phyloP scores from a whole-genome alignment of 1,284 basidiomycete genomes.

The Boletus sp. region DNA sequence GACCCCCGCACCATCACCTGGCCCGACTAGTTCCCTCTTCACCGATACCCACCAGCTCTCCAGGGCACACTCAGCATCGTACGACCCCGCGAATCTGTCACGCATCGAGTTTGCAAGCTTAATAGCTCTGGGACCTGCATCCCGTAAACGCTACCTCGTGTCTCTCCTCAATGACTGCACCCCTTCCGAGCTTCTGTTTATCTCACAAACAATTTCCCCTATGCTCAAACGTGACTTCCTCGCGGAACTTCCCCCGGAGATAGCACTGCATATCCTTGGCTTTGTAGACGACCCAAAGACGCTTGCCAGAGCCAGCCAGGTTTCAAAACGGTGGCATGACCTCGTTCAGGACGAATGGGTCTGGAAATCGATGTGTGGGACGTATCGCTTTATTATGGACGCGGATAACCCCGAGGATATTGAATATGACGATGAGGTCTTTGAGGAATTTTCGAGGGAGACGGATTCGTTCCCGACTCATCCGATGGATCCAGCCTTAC shows the following conservation, averaged over 20 bases:
- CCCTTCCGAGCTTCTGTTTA: constrained; percentile 73
- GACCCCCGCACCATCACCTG: constrained; percentile 66
- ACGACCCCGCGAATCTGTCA: constrained; percentile 31
- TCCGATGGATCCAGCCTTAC: constrained; percentile 40
- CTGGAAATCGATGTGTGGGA: constrained; percentile 79
- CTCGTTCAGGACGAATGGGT: constrained; percentile 81
- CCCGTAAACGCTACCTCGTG: constrained; percentile 60
- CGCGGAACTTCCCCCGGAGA: constrained; percentile 76
- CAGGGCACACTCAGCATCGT: constrained; percentile 14
- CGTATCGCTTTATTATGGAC: constrained; percentile 47
- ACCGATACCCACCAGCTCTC: constrained; percentile 20
- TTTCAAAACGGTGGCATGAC: constrained; percentile 74
- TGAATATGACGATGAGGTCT: constrained; percentile 13
- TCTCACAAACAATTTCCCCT: constrained; percentile 74
- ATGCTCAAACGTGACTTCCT: constrained; percentile 88
- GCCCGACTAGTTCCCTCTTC: constrained; percentile 27
- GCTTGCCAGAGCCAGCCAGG: constrained; percentile 68
- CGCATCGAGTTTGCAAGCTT: constrained; percentile 38
- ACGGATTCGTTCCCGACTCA: constrained; percentile 33
- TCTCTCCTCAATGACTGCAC: constrained; percentile 64
- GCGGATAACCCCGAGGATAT: constrained; percentile 11
- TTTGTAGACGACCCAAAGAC: constrained; percentile 83
- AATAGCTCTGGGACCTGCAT: constrained; percentile 33
- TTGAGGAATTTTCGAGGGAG: constrained; percentile 26
- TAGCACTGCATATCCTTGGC: constrained; percentile 76